Base-by-base conservation (phyloP, 2,329 filamentous ascomycete genomes). In the Penicillium nordicum region DNA sequence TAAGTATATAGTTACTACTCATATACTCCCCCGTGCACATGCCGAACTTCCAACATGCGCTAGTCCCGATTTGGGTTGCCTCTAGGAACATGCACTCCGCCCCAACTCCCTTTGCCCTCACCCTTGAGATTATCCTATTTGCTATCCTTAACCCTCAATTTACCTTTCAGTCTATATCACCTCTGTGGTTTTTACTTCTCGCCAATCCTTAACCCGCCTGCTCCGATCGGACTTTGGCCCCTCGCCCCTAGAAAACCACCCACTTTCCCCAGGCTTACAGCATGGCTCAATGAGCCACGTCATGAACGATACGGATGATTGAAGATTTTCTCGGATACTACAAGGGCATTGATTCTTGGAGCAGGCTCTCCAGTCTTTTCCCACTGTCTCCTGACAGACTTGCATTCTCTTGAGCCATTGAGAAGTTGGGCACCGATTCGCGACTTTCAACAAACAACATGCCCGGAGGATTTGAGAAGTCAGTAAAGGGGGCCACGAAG, bases 401-500 rank as follows among this genome's bases (percentile, higher is more conserved):
- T 47, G 23, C 11, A 55, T 48, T 47, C 25, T 34, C 27, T 4
- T 50, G 44, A 34, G 18, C 14, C 29, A 25, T 41, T 40, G 32
- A 44, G 41, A 32, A 37, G 47, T 46, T 52, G 48, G 48, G 36
- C 53, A 52, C 21, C 36, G 27, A 56, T 42, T 52, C 29, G 48
- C 48, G 34, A 52, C 48, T 30, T 16, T 36, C 32, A 8, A 8
- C 6, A 27, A n/a, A 40, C 52, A 54, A 42, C 40, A 74, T 74
- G 72, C 63, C 71, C 43, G 60, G 64, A 80, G 93, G 90, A 57
- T 97, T 97, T 74, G 94, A 99, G 82, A 99, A 97, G 83, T 96
- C 92, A 67, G 94, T 99, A 72, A 97, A 97, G 82, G 94, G 93
- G 78, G 93, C 90, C 68, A 97, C 93, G 69, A 97, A 97, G 82